A percentile compares a stretch with the other conserved stretches of the same genome.
Conservation (phyloP, 2,329 filamentous ascomycete species). For the Penicillium brevicompactum region DNA sequence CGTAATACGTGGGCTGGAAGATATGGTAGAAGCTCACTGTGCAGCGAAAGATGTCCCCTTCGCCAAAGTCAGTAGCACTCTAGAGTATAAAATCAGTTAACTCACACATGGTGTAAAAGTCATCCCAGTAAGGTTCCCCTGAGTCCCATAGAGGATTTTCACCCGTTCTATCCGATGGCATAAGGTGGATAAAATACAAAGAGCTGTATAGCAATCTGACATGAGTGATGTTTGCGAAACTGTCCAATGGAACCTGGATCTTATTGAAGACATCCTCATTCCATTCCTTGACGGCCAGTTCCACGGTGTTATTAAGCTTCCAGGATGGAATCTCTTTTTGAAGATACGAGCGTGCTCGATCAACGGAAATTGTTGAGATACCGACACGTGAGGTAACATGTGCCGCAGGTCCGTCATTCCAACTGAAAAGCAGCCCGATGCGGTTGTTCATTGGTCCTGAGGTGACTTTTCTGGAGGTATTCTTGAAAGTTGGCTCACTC, state of each 20-base stretch:
- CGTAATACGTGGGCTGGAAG: slow-evolving; percentile 63
- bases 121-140: slow-evolving; percentile 69
- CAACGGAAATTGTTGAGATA: slow-evolving; percentile 66
- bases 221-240: slow-evolving; percentile 32
- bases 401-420: slow-evolving; percentile 53
- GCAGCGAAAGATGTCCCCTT: slow-evolving; percentile 68
- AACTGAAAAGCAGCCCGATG: slow-evolving; percentile 62
- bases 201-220: slow-evolving; percentile 36
- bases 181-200: slow-evolving; percentile 65
- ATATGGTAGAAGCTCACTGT: slow-evolving; percentile 67
- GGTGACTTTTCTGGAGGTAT: slow-evolving; percentile 53
- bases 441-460: slow-evolving; percentile 57
- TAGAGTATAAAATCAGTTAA: slow-evolving; percentile 22
- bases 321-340: slow-evolving; percentile 66
- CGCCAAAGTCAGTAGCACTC: slow-evolving; percentile 13
- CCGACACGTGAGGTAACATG: slow-evolving; percentile 65
- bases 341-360: slow-evolving; percentile 66
- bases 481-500: slow-evolving; percentile 57
- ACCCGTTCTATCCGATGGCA: slow-evolving; percentile 70
- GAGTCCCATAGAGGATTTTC: slow-evolving; percentile 70
- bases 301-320: slow-evolving; percentile 57
- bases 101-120: slow-evolving; percentile 61
- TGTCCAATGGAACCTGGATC: slow-evolving; percentile 39
- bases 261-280: slow-evolving; percentile 56
- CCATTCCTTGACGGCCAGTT: slow-evolving; percentile 60